Base-by-base conservation (phyloP, 1,139 yeast species). In the Pichia sp. region DNA sequence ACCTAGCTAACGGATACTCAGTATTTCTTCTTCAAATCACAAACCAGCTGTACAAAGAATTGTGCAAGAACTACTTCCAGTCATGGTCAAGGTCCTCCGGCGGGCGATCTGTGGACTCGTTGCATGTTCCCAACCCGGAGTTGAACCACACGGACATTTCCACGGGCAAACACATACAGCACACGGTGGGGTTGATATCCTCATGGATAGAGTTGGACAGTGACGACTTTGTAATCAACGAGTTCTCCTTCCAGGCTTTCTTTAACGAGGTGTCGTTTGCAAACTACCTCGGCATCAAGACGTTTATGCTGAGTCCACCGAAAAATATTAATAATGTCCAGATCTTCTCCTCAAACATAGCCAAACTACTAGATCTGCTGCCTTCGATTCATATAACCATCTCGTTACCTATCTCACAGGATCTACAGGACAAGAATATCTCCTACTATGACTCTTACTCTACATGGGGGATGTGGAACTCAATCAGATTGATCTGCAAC, bases 401-500 rank as follows among this genome's bases (percentile, higher is more conserved):
- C 45, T 77, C 66, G 58, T 70, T 57, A 59, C 80, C 74, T 52
- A 73, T 63, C 63, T 77, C 71, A 67, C 78, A 64, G 63, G 75
- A 68, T 44, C 25, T 50, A 4, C 55, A 56, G 3, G 54, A 52
- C 40, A 10, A 22, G 10, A 25, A 26, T n/a, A 19, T 25, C 2
- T 30, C 28, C 10, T 46, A 25, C 30, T 66, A 58, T 49, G 85
- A 82, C 62, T 70, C 76, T 7, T 63, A 82, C 39, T 78, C 83
- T 3, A 79, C 85, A 2, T 83, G 89, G 89, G 86, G 82, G 52
- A 74, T 81, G 59, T 83, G 89, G 89, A 80, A 83, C 60, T 74
- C 85, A 0, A 75, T 83, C 10, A 68, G 87, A 25, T 70, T 74
- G 7, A 69, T 75, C 40, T 79, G 83, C 60, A 73, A 74, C 50